Evolutionary conservation across 2,329 filamentous ascomycete species (phyloP).

Genomic region (Lecanicillium sp.): DNA sequence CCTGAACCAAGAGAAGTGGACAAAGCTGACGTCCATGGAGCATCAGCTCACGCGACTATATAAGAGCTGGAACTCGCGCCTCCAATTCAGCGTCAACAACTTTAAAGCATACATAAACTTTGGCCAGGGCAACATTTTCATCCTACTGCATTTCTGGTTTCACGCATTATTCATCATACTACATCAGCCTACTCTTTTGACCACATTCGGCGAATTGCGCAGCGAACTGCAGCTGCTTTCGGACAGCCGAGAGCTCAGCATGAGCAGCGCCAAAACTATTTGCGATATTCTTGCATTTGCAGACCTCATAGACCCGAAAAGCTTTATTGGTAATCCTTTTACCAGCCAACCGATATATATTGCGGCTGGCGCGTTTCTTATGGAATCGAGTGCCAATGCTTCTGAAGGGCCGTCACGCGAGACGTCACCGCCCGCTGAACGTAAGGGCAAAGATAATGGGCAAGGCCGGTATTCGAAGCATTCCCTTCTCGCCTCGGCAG

Average conservation of each 20-base stretch:
- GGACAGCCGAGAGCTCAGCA: conserved; percentile 73
- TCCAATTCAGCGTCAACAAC: conserved; percentile 80
- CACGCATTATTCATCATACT: conserved; percentile 79
- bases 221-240: conserved; percentile 64
- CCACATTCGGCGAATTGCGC: conserved; percentile 57
- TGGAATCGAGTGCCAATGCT: conserved; percentile 68
- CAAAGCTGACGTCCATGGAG: conserved; percentile 69
- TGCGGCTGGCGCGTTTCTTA: conserved; percentile 79
- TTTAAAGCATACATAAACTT: conserved; percentile 78
- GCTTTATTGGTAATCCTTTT: conserved; percentile 81
- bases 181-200: conserved; percentile 75
- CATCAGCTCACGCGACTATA: conserved; percentile 65
- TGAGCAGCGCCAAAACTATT: conserved; percentile 88
- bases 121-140: conserved; percentile 79
- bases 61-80: conserved; percentile 63
- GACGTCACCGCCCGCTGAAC: conserved; percentile 34
- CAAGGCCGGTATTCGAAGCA: conserved; percentile 52
- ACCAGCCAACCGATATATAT: conserved; percentile 90
- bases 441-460: conserved; percentile 11
- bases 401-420: conserved; percentile 53
- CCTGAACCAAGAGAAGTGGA: conserved; percentile 66
- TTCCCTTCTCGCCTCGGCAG: conserved; percentile 68
- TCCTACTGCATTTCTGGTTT: conserved; percentile 83
- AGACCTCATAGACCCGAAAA: conserved; percentile 77
- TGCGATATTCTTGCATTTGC: conserved; percentile 83